Evolutionary conservation across 192 early-diverging fungal genomes (phyloP).

Genomic region (Coemansia sp.): DNA sequence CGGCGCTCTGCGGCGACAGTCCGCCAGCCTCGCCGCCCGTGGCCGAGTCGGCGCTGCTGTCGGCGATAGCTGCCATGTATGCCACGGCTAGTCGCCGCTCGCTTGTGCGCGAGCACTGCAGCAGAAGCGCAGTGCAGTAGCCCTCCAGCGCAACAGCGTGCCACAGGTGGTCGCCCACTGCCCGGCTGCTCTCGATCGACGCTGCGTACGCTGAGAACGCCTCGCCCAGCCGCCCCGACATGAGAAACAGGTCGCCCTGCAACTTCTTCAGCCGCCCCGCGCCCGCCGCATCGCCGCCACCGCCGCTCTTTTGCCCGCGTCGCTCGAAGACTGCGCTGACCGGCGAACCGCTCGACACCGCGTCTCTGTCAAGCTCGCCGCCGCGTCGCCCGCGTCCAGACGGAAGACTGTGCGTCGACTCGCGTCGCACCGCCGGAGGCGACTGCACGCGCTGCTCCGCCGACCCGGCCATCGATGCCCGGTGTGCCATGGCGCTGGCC

Average conservation of each 20-base stretch:
- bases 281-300: conserved; percentile 6
- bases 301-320: conserved; percentile 1
- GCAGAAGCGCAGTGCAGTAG: conserved; percentile 46
- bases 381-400: conserved; percentile 25
- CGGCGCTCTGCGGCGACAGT: conserved; percentile 6
- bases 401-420: conserved; percentile 18
- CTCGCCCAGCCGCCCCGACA: conserved; percentile 42
- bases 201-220: conserved; percentile 41
- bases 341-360: conserved; percentile 6
- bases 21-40: not conserved
- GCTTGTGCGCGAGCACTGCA: conserved; percentile 23
- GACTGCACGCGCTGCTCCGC: not conserved
- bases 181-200: conserved; percentile 24
- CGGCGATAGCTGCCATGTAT: conserved; percentile 8
- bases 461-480: conserved; percentile 1
- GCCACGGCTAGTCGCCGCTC: conserved; percentile 20
- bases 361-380: conserved; percentile 42
- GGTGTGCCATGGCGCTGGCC: conserved; percentile 4
- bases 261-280: conserved; percentile 47
- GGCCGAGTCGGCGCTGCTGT: not conserved
- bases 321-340: not conserved
- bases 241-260: conserved; percentile 46
- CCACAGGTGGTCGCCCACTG: conserved; percentile 46
- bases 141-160: conserved; percentile 51
- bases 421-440: not conserved